Evolutionary conservation across 805 yeast species (phyloP).

Genomic region (Candida nemodendra): DNA sequence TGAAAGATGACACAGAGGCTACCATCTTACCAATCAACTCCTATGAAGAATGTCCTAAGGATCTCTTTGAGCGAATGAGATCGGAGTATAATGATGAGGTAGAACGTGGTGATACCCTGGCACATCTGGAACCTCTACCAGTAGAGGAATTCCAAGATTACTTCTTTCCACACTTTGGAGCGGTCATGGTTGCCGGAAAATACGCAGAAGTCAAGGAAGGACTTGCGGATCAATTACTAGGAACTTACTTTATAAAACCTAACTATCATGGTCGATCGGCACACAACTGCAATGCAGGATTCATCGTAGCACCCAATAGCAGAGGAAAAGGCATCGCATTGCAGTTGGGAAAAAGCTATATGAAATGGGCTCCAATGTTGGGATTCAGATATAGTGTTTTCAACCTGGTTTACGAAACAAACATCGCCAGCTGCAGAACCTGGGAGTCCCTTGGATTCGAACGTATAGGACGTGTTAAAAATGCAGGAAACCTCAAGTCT

Average conservation of each 20-base stretch:
- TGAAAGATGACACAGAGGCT: constrained; percentile 31
- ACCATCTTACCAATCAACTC: constrained; percentile 63
- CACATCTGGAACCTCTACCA: constrained; percentile 44
- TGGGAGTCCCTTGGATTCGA: constrained; percentile 88
- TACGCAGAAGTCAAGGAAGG: constrained; percentile 26
- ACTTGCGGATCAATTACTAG: constrained; percentile 55
- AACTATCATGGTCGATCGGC: constrained; percentile 83
- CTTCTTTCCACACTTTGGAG: constrained; percentile 69
- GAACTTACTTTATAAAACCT: constrained; percentile 81
- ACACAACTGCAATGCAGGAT: constrained; percentile 87
- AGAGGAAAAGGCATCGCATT: constrained; percentile 68
- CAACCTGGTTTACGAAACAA: constrained; percentile 82
- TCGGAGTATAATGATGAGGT: constrained; percentile 62
- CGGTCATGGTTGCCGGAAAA: constrained; percentile 54
- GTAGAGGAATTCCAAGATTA: constrained; percentile 54
- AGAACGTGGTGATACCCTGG: constrained; percentile 75
- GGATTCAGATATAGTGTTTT: constrained; percentile 85
- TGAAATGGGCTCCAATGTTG: constrained; percentile 69
- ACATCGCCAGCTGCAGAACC: constrained; percentile 67
- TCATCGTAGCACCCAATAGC: constrained; percentile 56
- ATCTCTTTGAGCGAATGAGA: constrained; percentile 45
- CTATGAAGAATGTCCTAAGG: constrained; percentile 46
- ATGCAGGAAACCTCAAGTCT: constrained; percentile 75
- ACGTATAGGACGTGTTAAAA: constrained; percentile 68
- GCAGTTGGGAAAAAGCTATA: constrained; percentile 64